Evolutionary conservation across 805 yeast genomes (phyloP), one percentile per base, ranked within the genome.

Genomic region (Starmerella bacillaris): DNA sequence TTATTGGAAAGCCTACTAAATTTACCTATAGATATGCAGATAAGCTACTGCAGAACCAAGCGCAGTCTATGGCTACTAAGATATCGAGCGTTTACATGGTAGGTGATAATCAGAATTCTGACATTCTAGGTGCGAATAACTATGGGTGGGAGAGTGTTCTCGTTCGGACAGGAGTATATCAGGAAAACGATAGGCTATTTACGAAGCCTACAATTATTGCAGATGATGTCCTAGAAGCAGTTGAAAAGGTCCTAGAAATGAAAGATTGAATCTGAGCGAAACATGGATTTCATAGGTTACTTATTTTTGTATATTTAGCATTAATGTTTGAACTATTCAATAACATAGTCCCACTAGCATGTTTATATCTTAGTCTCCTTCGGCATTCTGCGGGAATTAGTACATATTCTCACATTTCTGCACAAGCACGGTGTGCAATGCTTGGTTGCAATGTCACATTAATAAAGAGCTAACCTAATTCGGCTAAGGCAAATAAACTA

Each of bases 41-140:
- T 52, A 76, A 76, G 55, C 77, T 80, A 21, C 64, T 82, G 45
- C 63, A 71, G 21, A 61, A 60, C 36, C 80, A 93, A 93, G 44
- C 47, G n/a, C 27, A 34, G 24, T 15, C 33, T 16, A 33, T 31
- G 9, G 29, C 38, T 27, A 21, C 19, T 14, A 32, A 32, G 12
- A 34, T 77, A 46, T 58, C 61, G 24, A 56, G 65, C n/a, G 76
- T 89, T 2, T 84, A 65, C 57, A 89, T 89, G 98, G 80, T 89
- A 24, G 98, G 98, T 20, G 98, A 89, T 57, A 89, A 89, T 54
- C 96, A 95, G 3, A 89, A 75, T 20, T 70, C 83, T 34, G 98
- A 89, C 53, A 89, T 89, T 36, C 65, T 66, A 37, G 98, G 98
- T 1, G 98, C 94, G 4, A 74, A 77, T 47, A 60, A 61, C 33